Conservation (phyloP, 1,139 yeast genomes). For the Magnusiomyces suaveolens region DNA sequence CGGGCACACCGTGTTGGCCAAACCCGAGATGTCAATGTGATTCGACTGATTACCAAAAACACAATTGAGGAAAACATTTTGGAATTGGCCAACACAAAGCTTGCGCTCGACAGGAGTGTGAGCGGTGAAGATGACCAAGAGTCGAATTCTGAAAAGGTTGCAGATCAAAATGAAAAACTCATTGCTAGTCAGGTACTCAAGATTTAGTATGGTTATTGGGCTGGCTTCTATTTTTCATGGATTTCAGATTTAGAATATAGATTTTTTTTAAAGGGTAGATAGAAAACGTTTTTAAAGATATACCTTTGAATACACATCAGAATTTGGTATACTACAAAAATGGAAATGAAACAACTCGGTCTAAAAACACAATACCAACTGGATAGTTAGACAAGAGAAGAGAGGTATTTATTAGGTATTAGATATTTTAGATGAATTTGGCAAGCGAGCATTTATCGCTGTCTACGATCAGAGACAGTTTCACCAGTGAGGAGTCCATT, state of each 20-base stretch:
- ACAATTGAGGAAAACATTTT: slow-evolving; percentile 87
- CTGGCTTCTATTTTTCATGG: background rate
- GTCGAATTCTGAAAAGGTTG: slow-evolving; percentile 45
- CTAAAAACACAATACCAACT: background rate
- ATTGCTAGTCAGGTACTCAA: slow-evolving; percentile 44
- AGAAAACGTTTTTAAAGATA: no score
- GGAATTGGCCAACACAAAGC: slow-evolving; percentile 78
- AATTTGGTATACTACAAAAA: background rate
- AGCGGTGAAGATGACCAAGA: slow-evolving; percentile 38
- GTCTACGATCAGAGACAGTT: background rate
- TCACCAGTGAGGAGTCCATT: background rate
- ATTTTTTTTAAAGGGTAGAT: no score
- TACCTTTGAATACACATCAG: background rate
- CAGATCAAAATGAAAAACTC: slow-evolving; percentile 32
- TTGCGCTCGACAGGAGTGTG: slow-evolving; percentile 72
- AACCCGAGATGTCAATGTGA: slow-evolving; percentile 73
- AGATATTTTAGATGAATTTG: background rate
- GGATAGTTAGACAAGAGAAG: background rate
- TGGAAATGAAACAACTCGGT: background rate
- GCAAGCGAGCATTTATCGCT: background rate
- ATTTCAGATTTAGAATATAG: background rate
- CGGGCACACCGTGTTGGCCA: slow-evolving; percentile 98
- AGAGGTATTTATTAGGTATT: background rate
- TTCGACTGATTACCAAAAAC: slow-evolving; percentile 59
- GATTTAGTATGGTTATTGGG: background rate